phyloP scores from a whole-genome alignment of 176 grass and related monocot species.

The Aegilops bicornis region DNA sequence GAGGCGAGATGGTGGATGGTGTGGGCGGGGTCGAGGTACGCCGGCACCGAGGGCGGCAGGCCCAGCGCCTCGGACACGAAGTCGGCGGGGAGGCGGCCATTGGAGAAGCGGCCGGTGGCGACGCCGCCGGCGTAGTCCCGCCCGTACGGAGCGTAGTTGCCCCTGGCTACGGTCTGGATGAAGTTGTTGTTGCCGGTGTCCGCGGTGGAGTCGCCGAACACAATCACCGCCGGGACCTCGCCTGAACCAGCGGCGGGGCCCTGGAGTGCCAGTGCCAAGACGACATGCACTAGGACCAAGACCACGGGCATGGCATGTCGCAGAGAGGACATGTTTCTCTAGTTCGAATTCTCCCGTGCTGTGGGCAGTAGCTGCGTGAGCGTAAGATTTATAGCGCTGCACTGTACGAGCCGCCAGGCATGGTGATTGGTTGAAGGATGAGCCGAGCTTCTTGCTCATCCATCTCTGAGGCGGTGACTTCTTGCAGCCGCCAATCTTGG shows the following conservation, averaged over 20 bases:
- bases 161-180: constrained; percentile 44
- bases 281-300: neutral
- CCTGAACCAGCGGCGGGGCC: neutral
- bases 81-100: constrained; percentile 60
- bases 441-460: constrained; percentile 44
- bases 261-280: neutral
- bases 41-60: constrained; percentile 41
- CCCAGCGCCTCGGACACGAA: constrained; percentile 69
- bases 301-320: neutral
- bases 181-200: constrained; percentile 78
- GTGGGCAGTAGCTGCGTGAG: neutral
- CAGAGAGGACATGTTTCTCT: neutral
- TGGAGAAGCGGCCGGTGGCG: constrained; percentile 73
- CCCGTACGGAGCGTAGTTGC: constrained; percentile 66
- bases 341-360: neutral
- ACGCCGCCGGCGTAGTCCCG: constrained; percentile 51
- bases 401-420: neutral
- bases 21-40: constrained; percentile 55
- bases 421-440: neutral
- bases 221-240: constrained; percentile 49
- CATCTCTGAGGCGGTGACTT: constrained; percentile 1
- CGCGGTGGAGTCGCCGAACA: constrained; percentile 78
- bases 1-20: constrained; percentile 37
- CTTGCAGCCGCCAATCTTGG: neutral
- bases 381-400: neutral